Percentiles rank a stretch among this genome's conserved stretches.
phyloP scores from a whole-genome alignment of 148 eudicot species.

The Silene latifolia region DNA sequence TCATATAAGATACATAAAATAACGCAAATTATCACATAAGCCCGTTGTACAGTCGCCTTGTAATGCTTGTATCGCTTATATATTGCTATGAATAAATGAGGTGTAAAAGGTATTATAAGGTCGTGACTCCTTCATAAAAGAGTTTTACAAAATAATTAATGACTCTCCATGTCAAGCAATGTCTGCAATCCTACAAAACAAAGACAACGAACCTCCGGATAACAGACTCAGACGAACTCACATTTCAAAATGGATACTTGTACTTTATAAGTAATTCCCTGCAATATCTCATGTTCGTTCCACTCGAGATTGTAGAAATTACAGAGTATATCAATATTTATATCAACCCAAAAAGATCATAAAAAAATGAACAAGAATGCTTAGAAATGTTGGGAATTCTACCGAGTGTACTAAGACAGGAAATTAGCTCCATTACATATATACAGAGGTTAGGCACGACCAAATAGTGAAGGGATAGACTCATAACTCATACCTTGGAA shows the following conservation, averaged over 20 bases:
- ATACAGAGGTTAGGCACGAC: conserved; percentile 4
- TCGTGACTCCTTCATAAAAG: too few species aligned
- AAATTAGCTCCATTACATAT: background rate
- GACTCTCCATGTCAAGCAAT: too few species aligned
- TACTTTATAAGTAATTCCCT: background rate
- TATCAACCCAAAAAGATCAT: background rate
- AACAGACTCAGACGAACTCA: background rate
- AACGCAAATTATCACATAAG: too few species aligned
- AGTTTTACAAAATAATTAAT: too few species aligned
- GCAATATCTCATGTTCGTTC: background rate
- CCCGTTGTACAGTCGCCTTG: too few species aligned
- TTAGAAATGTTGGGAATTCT: background rate
- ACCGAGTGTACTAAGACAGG: background rate
- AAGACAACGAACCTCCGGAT: too few species aligned
- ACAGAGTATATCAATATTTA: background rate
- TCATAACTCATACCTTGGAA: background rate
- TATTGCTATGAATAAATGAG: too few species aligned
- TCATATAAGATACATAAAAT: too few species aligned
- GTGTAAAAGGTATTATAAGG: too few species aligned
- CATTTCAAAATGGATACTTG: background rate
- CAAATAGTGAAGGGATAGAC: background rate
- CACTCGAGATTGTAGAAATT: background rate
- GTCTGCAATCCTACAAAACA: too few species aligned
- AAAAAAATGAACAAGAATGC: background rate
- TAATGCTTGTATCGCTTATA: too few species aligned